Evolutionary conservation across 1,284 basidiomycete species (phyloP).

Genomic region (Trametes hirsuta): DNA sequence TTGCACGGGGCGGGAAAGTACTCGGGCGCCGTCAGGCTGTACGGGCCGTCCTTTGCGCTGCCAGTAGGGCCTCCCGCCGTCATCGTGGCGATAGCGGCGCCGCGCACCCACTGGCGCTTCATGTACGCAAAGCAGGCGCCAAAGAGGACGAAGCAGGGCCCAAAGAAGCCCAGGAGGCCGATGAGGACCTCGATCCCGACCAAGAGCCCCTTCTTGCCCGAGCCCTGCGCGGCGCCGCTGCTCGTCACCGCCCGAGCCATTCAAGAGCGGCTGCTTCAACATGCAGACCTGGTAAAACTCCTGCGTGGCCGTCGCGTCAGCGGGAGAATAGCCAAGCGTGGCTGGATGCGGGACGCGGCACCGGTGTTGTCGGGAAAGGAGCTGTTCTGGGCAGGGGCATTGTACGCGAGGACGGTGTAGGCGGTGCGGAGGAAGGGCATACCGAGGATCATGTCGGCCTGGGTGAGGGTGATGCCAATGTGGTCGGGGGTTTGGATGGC

Average conservation of each 20-base stretch:
- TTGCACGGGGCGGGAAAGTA: constrained; percentile 26
- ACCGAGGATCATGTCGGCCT: constrained; percentile 66
- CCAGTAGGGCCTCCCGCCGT: constrained; percentile 17
- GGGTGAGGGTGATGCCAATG: constrained; percentile 38
- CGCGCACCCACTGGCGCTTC: constrained; percentile 38
- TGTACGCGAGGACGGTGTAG: constrained; percentile 74
- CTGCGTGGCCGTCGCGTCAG: constrained; percentile 60
- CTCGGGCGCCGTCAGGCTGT: constrained; percentile 23
- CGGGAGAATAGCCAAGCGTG: constrained; percentile 58
- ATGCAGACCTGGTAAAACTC: constrained; percentile 72
- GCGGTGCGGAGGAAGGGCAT: constrained; percentile 75
- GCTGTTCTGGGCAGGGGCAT: constrained; percentile 45
- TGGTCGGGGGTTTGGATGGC: constrained; percentile 56
- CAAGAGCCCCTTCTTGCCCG: constrained; percentile 42
- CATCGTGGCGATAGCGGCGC: constrained; percentile 15
- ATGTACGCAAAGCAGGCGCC: constrained; percentile 51
- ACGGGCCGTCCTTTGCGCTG: constrained; percentile 26
- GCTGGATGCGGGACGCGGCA: constrained; percentile 37
- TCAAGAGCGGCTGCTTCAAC: not conserved
- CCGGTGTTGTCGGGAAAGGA: constrained; percentile 24
- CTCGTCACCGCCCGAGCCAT: constrained; percentile 5
- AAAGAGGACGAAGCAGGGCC: constrained; percentile 56
- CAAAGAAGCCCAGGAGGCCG: constrained; percentile 58
- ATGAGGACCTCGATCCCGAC: constrained; percentile 39
- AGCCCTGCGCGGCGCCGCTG: constrained; percentile 5